Evolutionary conservation across 2,329 filamentous ascomycete species (phyloP).

Genomic region (Scortechinia acanthostroma): DNA sequence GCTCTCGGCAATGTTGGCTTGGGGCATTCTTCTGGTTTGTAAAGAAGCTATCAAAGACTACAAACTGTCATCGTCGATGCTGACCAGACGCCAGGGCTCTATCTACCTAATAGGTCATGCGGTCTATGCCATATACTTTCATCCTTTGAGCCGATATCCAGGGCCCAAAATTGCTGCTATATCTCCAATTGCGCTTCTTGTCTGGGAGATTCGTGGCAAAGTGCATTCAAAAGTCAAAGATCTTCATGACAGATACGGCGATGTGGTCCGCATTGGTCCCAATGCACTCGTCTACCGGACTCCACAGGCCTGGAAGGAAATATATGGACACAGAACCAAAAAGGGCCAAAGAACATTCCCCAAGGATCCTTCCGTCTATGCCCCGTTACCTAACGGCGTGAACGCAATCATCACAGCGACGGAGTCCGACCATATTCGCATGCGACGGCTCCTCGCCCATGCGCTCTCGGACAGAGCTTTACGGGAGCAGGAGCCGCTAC

Average conservation of each 20-base stretch:
- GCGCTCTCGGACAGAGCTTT: conserved; percentile 14
- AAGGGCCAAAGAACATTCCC: not conserved
- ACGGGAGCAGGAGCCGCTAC: conserved; percentile 11
- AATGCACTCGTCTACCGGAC: not conserved
- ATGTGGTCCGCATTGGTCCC: conserved; percentile 2
- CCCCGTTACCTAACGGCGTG: not conserved
- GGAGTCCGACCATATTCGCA: conserved; percentile 10
- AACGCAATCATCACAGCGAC: not conserved
- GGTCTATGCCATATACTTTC: conserved; percentile 2
- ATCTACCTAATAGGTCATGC: conserved; percentile 1
- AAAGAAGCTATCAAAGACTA: too few relatives aligned
- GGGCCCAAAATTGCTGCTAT: conserved; percentile 2
- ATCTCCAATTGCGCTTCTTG: not conserved
- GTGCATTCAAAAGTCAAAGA: not conserved
- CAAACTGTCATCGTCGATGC: too few relatives aligned
- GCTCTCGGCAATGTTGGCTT: too few relatives aligned
- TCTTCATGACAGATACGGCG: conserved; percentile 4
- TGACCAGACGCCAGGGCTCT: too few relatives aligned
- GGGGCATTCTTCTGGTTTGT: too few relatives aligned
- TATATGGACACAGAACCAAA: conserved; percentile 3
- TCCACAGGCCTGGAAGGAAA: conserved; percentile 4
- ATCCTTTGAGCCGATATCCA: conserved; percentile 3
- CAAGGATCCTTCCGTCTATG: not conserved
- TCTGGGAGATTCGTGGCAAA: not conserved
- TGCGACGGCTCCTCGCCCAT: conserved; percentile 13